Percentiles rank a stretch among this genome's conserved stretches.
Evolutionary conservation across 192 early-diverging fungal genomes (phyloP).

Genomic region (Backusella luteola): DNA sequence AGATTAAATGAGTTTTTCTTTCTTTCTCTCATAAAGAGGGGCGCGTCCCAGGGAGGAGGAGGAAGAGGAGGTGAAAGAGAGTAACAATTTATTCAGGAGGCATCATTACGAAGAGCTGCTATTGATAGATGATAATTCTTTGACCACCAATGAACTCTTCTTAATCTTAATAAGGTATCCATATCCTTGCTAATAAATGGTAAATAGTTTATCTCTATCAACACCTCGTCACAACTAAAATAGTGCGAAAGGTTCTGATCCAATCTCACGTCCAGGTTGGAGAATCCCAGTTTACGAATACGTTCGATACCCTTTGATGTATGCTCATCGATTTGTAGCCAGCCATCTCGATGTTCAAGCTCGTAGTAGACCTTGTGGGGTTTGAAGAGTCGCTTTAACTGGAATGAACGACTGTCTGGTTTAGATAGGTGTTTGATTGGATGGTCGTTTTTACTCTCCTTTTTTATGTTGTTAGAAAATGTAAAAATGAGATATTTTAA

Average conservation of each 20-base stretch:
- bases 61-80: neutral
- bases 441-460: neutral
- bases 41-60: neutral
- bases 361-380: neutral
- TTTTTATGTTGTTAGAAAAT: neutral
- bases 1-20: neutral
- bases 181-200: neutral
- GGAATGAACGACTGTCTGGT: neutral
- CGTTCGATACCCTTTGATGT: neutral
- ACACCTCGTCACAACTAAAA: neutral
- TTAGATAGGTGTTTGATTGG: neutral
- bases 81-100: neutral
- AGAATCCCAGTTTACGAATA: neutral
- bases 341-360: neutral
- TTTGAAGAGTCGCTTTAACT: neutral
- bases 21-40: no score
- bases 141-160: conserved; percentile 12
- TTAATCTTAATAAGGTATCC: neutral
- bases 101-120: neutral
- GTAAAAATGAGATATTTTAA: neutral
- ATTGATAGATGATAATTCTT: neutral
- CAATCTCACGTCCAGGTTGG: neutral
- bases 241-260: neutral
- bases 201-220: conserved; percentile 2
- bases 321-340: neutral